Evolutionary conservation across 2,329 filamentous ascomycete species (phyloP).

Genomic region (Colletotrichum salicis): DNA sequence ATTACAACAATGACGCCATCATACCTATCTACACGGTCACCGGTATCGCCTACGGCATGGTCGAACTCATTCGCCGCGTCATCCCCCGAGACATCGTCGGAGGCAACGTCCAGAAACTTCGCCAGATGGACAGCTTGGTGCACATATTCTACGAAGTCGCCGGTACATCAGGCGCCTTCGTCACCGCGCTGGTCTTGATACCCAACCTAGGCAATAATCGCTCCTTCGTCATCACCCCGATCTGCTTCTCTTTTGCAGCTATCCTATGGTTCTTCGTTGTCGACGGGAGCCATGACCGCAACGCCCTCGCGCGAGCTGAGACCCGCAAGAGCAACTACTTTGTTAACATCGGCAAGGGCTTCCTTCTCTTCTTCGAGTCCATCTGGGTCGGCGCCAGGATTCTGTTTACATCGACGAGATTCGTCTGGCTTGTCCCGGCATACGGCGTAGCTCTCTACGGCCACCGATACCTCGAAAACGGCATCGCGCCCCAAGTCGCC

Average conservation of each 20-base stretch:
- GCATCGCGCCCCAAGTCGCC: conserved; percentile 57
- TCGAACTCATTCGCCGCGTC: conserved; percentile 61
- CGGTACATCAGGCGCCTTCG: conserved; percentile 58
- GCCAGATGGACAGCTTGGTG: conserved; percentile 56
- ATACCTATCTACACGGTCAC: conserved; percentile 58
- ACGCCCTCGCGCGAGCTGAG: conserved; percentile 37
- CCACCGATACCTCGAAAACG: conserved; percentile 62
- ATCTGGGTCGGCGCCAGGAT: conserved; percentile 57
- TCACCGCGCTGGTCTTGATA: conserved; percentile 60
- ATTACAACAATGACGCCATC: conserved; percentile 60
- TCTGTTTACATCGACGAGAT: conserved; percentile 57
- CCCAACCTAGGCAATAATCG: conserved; percentile 61
- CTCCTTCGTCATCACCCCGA: conserved; percentile 61
- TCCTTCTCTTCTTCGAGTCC: conserved; percentile 46
- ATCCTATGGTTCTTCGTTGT: conserved; percentile 58
- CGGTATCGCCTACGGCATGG: conserved; percentile 58
- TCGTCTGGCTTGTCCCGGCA: conserved; percentile 60
- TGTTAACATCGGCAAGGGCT: conserved; percentile 10
- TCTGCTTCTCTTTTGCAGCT: conserved; percentile 56
- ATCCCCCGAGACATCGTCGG: conserved; percentile 63
- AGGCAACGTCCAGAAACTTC: conserved; percentile 60
- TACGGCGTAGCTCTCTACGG: conserved; percentile 61
- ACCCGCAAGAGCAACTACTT: conserved; percentile 26
- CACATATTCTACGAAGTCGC: conserved; percentile 48
- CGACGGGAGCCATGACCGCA: conserved; percentile 48